phyloP scores from a whole-genome alignment of 768 basidiomycete species.

The Melanogaster broomeanus region DNA sequence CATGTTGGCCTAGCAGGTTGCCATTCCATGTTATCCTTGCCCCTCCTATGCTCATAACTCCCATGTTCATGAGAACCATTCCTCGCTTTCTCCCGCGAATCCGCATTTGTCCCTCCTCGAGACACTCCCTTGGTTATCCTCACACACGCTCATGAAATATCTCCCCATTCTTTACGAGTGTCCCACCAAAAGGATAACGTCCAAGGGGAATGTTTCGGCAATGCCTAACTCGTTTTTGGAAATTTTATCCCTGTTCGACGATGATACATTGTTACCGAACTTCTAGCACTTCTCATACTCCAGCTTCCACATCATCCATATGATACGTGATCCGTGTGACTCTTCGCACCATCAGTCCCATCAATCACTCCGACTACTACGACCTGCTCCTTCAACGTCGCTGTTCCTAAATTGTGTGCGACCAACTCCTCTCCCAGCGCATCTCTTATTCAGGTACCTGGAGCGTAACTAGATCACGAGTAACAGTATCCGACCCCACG shows the following conservation, averaged over 20 bases:
- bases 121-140: background rate
- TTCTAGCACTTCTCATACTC: background rate
- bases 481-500: conserved; percentile 43
- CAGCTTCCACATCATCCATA: background rate
- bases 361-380: background rate
- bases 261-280: background rate
- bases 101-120: conserved; percentile 2
- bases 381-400: background rate
- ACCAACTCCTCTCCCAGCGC: background rate
- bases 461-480: conserved; percentile 39
- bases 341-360: background rate
- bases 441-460: conserved; percentile 42
- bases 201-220: background rate
- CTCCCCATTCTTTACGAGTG: conserved; percentile 1
- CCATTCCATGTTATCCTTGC: background rate
- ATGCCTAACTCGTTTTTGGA: background rate
- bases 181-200: background rate
- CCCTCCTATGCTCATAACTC: background rate
- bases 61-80: conserved; percentile 19
- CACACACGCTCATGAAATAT: conserved; percentile 4
- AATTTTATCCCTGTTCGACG: background rate
- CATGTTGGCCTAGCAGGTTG: too few relatives aligned
- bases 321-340: background rate
- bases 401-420: background rate
- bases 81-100: background rate